Base-by-base conservation (phyloP, 2,329 filamentous ascomycete genomes). In the Botrytis paeoniae region DNA sequence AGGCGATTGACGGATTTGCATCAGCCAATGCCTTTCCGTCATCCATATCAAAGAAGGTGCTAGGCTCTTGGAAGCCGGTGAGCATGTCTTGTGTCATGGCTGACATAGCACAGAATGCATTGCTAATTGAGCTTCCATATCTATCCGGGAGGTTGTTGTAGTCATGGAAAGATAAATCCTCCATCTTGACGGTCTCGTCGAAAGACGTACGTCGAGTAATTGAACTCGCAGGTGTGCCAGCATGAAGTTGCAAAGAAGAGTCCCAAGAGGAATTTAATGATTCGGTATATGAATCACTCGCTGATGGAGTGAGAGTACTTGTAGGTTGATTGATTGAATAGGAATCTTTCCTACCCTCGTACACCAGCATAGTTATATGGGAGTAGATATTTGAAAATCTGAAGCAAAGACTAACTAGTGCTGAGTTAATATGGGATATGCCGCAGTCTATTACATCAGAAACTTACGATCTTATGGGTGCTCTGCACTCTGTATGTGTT, bases 61-160 rank as follows among this genome's bases (percentile, higher is more conserved):
- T 69, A 5, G 60, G 57, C 10, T 75, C 70, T 22, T 68, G 59
- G 29, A 74, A 77, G 14, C 61, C 61, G 18, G 45, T 66, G 18
- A 75, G 41, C 59, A 73, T 70, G 3, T 77, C 75, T 43, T 75
- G 74, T 10, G 71, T 59, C 62, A 78, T 73, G 37, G 73, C 61
- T 7, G 75, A 71, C 73, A 77, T 74, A 25, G 72, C 35, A 63
- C 62, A 75, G 45, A 75, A 63, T 22, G 41, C 32, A n/a, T 59
- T 65, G 37, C 18, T 22, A 16, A 32, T 60, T 29, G 63, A 48
- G 39, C 45, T 59, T 39, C 12, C 72, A 48, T 74, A 75, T 45
- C 69, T 61, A 7, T 74, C 70, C 5, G 76, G 75, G 16, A 69
- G 63, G n/a, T 35, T 41, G 61, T 32, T 43, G 32, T 59, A 37